Evolutionary conservation across 208 protist species (phyloP), one percentile per base, ranked within the genome.

Genomic region (Trypanosoma brucei): DNA sequence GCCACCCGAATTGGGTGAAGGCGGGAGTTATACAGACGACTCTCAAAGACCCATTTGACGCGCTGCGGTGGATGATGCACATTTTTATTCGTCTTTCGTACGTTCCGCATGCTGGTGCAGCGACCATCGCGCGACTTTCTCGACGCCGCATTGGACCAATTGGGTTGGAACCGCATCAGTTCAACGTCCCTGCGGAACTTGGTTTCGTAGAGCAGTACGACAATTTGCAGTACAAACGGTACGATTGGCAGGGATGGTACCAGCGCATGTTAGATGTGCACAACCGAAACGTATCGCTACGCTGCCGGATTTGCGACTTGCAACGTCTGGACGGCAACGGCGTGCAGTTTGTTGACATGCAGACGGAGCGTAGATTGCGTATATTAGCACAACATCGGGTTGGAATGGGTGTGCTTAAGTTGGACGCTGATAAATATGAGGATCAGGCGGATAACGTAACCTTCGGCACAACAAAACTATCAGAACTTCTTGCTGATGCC

Each of bases 201-300:
- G 88, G 88, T 57, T 81, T 89, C 70, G 85, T 92, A 34, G 88
- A 94, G 70, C 83, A 92, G 61, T 92, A 88, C 70, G 81, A 94
- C 74, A 94, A 94, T 63, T 56, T 94, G 48, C 84, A 90, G 61
- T 93, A 92, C 76, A 95, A 95, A 71, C 79, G 84, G 6, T 95
- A 93, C 70, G 90, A 95, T 66, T 93, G 86, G 84, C 86, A 92
- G 55, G 90, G 90, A 34, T 93, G 90, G 84, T 92, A 93, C 58
- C 90, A 95, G 65, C 86, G 90, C 58, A 93, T 93, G 84, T 67
- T 86, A 11, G 90, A 95, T 63, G 63, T 95, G 39, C 90, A 95
- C 71, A 93, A 93, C 70, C 86, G 90, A 45, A 95, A 95, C 69
- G 84, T 95, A 8, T 91, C 83, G 3, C 62, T 95, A 7, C 79